Base-by-base conservation (phyloP, 2,329 filamentous ascomycete genomes). In the Sporothrix mexicana region DNA sequence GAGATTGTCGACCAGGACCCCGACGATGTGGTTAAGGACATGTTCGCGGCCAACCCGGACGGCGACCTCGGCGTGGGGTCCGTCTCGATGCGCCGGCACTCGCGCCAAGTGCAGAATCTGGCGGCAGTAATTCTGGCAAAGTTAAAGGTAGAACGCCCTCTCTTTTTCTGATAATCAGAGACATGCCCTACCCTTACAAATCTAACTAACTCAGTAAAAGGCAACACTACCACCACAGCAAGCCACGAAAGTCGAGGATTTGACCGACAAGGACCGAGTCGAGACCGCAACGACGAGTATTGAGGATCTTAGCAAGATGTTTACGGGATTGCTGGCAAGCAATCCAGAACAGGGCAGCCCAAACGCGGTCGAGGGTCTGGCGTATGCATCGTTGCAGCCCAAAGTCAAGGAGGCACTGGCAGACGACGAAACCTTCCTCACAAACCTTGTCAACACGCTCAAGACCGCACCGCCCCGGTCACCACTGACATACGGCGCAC, bases 351-450 rank as follows among this genome's bases (percentile, higher is more conserved):
- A 85, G 71, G 86, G 85, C 75, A 87, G 88, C 74, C 88, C 92
- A 77, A 90, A 92, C 78, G 91, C 93, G 0, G 89, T 98, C 71
- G 96, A 99, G 82, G 96, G 95, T 6, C 85, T 99, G 74, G 96
- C 95, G 15, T 98, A 97, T 80, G 91, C 94, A 4, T 97, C 95
- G 10, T 87, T 98, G 51, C 93, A 94, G 77, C 90, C 95, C 6
- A 90, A 89, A 73, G 89, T 98, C 73, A 97, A 97, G 80, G 93
- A 98, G 80, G 88, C 90, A 67, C 85, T 98, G 10, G 89, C 90
- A 13, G 86, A 86, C 67, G 92, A 98, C 78, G 80, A 84, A 3
- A 81, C 84, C 8, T 90, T 98, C 66, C 82, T 98, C 43, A 88
- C 89, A 76, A 88, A 86, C 70, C 85, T 98, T 5, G 87, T 97